Base-by-base conservation (phyloP, 2,329 filamentous ascomycete species). In the Arthrobotrys musiformis region DNA sequence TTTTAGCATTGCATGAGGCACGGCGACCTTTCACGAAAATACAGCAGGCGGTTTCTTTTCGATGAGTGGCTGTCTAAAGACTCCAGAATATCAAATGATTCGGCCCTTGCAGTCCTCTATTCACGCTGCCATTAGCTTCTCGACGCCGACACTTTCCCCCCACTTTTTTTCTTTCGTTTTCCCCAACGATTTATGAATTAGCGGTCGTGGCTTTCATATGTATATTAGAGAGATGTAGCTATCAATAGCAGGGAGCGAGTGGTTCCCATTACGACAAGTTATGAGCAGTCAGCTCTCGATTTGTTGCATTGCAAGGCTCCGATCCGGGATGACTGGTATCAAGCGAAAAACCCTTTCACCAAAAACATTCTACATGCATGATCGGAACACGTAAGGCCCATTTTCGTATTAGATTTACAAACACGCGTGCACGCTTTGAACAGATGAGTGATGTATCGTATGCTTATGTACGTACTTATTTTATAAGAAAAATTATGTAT, bases 1-100 rank as follows among this genome's bases (percentile, higher is more conserved):
- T 13, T 54, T 46, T 60, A 58, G 37, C 61, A 73, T 73, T 63
- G 30, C 50, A 64, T 61, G 22, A 35, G 40, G 37, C 48, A 30
- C 22, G 37, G 48, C 22, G 54, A 40, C 40, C 15, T 58, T 26
- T 58, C 54, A 26, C 8, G n/a, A 56, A 54, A 37, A 35, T 56
- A 58, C 28, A 24, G 33, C 11, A 26, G 19, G 11, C 11, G 1
- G 2, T 37, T 40, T 24, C n/a, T 17, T 19, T 58, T 26, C 54
- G 19, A 40, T 15, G 33, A 33, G 33, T 11, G 33, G 30, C 19
- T 17, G 30, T 58, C 33, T 40, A 40, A 56, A 2, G n/a, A 35
- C 30, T 22, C 7, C 22, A 30, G 30, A 40, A 40, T 58, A 40
- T 40, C 24, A 40, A 40, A 40, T 40, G 54, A 24, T 24, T 24